Conservation (phyloP, 345 rosid genomes). For the Salix dunnii region DNA sequence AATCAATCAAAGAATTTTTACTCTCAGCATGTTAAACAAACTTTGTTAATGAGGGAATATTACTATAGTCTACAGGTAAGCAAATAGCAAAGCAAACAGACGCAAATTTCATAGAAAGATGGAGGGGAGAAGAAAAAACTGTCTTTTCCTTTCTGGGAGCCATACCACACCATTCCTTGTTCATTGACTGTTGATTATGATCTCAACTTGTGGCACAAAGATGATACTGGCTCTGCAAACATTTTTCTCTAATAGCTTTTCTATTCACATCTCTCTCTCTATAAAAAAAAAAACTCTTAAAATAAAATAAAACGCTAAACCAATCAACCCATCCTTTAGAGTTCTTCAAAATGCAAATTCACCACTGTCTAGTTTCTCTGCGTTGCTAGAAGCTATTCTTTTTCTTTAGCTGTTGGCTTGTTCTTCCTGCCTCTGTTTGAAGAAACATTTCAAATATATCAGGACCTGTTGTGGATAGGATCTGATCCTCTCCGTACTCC, state of each 20-base stretch:
- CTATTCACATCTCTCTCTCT: slow-evolving; percentile 42
- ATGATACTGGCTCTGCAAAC: slow-evolving; percentile 23
- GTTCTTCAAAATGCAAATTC: slow-evolving; percentile 17
- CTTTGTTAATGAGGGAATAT: slow-evolving; percentile 33
- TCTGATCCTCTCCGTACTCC: slow-evolving; percentile 68
- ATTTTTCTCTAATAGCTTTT: slow-evolving; percentile 22
- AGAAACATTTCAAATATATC: slow-evolving; percentile 21
- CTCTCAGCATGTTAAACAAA: not conserved
- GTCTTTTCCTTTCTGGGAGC: slow-evolving; percentile 20
- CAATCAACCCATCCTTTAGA: slow-evolving; percentile 27
- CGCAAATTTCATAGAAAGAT: slow-evolving; percentile 9
- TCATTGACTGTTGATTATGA: slow-evolving; percentile 19
- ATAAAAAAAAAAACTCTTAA: slow-evolving; percentile 15
- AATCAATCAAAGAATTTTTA: slow-evolving; percentile 17
- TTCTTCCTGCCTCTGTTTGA: slow-evolving; percentile 11
- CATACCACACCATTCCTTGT: slow-evolving; percentile 19
- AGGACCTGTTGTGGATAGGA: slow-evolving; percentile 81
- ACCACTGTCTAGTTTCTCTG: slow-evolving; percentile 23
- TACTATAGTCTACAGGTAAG: slow-evolving; percentile 19
- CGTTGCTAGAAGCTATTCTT: slow-evolving; percentile 31
- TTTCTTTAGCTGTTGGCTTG: slow-evolving; percentile 25
- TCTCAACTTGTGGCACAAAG: slow-evolving; percentile 35
- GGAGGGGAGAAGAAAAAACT: slow-evolving; percentile 16
- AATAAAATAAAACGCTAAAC: slow-evolving; percentile 30
- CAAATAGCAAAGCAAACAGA: slow-evolving; percentile 24